Evolutionary conservation across 768 basidiomycete genomes (phyloP), one percentile per base, ranked within the genome.

Genomic region (Paxillus involutus): DNA sequence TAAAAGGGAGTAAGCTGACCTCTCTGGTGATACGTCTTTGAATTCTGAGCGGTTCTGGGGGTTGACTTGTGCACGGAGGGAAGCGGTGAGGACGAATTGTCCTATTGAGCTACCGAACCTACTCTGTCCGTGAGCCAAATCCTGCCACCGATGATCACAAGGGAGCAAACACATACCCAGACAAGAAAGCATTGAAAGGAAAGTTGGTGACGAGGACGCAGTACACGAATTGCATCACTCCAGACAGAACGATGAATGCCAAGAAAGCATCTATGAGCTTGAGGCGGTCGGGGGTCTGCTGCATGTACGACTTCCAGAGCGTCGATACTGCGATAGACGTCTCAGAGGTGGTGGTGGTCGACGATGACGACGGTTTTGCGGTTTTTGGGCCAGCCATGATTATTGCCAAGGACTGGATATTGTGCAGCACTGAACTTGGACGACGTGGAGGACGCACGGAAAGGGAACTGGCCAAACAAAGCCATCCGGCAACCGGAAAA

Each of bases 161-260:
- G 35, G 1, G 16, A 13, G 44, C 37, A 17, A 3, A 33, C 8
- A 73, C 91, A 57, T 73, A 98, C 97, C 94, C 95, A 58, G 94
- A 87, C 62, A 98, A 73, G 75, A 99, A 99, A 37, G 97, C 94
- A 62, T 99, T 98, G 79, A 95, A 98, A 21, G 97, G 97, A 73
- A 86, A 98, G 75, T 86, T 89, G 53, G 94, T 94, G 57, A 99
- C 80, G 60, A 93, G 78, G 30, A 96, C 73, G 75, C 96, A 94
- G 75, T 98, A 98, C 10, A 81, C 74, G 74, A 99, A 98, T 70
- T 98, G 95, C 43, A 85, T 68, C 54, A 95, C 80, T 63, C 97
- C 97, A 2, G 91, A 90, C 44, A 96, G 79, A 77, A 98, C 85
- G 63, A 96, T 80, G 79, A 96, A 97, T 56, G 90, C 73, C 59